Conservation (phyloP, 1,284 basidiomycete genomes). For the Bjerkandera adusta region DNA sequence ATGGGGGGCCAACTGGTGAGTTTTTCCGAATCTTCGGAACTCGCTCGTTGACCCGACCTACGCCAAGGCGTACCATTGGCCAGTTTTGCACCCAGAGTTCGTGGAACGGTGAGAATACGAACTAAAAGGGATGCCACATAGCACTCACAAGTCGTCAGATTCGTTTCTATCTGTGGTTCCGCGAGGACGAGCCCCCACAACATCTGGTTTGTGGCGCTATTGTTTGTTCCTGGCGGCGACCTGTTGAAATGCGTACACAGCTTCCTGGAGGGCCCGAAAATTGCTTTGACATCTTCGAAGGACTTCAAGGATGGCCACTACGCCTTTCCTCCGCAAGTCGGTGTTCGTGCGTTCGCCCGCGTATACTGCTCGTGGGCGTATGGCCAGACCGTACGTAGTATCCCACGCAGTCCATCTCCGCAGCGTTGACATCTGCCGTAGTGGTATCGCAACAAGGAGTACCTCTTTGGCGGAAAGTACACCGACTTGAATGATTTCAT, state of each 20-base stretch:
- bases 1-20: slow-evolving; percentile 60
- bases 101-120: slow-evolving; percentile 49
- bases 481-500: slow-evolving; percentile 49
- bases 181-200: slow-evolving; percentile 63
- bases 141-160: too few species aligned
- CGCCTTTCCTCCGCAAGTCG: slow-evolving; percentile 42
- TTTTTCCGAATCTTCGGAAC: background rate
- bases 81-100: slow-evolving; percentile 56
- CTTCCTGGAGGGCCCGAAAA: slow-evolving; percentile 60
- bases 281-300: slow-evolving; percentile 52
- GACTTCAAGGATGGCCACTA: slow-evolving; percentile 59
- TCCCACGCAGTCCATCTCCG: background rate
- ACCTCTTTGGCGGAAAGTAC: slow-evolving; percentile 44
- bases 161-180: slow-evolving; percentile 53
- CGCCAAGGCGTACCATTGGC: slow-evolving; percentile 60
- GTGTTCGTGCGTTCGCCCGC: slow-evolving; percentile 53
- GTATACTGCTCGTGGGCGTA: slow-evolving; percentile 63
- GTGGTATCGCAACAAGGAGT: slow-evolving; percentile 56
- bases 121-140: too few species aligned
- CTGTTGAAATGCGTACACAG: slow-evolving; percentile 26
- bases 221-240: too few species aligned
- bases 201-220: slow-evolving; percentile 40
- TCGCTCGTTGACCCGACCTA: background rate
- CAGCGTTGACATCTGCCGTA: slow-evolving; percentile 21
- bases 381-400: slow-evolving; percentile 43